Conservation (phyloP, 345 rosid species). For the Aurinia saxatilis region DNA sequence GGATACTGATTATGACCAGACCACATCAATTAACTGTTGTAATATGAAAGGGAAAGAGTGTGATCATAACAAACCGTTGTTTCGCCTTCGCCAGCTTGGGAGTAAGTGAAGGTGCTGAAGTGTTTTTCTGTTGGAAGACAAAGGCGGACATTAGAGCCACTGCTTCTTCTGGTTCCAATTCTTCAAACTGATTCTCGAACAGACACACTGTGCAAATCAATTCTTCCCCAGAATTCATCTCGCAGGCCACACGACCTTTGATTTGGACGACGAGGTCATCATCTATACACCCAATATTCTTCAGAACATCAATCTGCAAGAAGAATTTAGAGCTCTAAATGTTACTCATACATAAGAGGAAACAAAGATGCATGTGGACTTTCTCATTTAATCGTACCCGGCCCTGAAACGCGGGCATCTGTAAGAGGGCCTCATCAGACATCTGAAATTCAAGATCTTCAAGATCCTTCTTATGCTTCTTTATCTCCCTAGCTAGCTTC, state of each 20-base stretch:
- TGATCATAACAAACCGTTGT: conserved; percentile 43
- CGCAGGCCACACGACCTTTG: conserved; percentile 97
- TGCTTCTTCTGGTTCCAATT: conserved; percentile 95
- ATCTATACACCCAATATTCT: conserved; percentile 83
- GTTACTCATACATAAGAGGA: conserved; percentile 13
- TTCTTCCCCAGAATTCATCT: conserved; percentile 99
- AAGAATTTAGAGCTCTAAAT: conserved; percentile 4
- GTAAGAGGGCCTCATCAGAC: conserved; percentile 88
- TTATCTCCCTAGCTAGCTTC: conserved; percentile 60
- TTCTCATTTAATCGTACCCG: conserved; percentile 48
- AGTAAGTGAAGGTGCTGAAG: conserved; percentile 81
- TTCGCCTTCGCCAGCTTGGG: conserved; percentile 66
- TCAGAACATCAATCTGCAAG: conserved; percentile 82
- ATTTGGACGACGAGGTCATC: conserved; percentile 86
- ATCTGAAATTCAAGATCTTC: conserved; percentile 46
- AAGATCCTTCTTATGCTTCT: conserved; percentile 60
- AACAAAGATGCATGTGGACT: not conserved
- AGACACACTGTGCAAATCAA: conserved; percentile 80
- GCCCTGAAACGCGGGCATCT: conserved; percentile 97
- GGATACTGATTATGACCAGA: not conserved
- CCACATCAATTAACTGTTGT: not conserved
- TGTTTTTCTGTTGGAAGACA: conserved; percentile 91
- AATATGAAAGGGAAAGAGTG: not conserved
- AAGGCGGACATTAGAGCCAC: conserved; percentile 97
- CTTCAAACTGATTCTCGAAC: conserved; percentile 93